These are phyloP conservation scores for Paramecium primaurelia DNA, from an alignment of 73 alveolate genomes.

Conservation along the genomic window DNA sequence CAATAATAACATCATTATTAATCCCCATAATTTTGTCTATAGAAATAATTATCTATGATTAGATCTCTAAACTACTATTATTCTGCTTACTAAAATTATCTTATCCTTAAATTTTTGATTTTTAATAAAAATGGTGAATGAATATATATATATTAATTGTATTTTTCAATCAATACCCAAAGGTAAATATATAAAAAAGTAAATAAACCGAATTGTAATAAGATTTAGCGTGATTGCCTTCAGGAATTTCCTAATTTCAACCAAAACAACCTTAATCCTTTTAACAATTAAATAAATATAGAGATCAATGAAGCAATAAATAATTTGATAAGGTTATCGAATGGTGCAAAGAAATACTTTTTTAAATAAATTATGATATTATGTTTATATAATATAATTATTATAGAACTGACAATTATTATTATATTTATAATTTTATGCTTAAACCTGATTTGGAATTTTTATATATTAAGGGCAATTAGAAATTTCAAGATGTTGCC, in stretches of 20 bases:
- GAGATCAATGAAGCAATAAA: neutral
- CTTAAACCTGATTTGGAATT: conserved; percentile 8
- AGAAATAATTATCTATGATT: neutral
- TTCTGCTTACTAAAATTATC: neutral
- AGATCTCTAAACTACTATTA: neutral
- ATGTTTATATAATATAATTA: neutral
- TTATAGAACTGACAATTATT: neutral
- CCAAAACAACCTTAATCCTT: neutral
- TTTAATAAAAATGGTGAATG: no score
- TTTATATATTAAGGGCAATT: neutral
- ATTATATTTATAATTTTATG: neutral
- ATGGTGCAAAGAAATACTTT: neutral
- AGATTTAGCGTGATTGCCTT: neutral
- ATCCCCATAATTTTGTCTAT: neutral
- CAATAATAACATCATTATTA: no score
- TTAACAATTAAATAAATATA: neutral
- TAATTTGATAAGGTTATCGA: neutral
- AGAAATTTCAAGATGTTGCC: neutral
- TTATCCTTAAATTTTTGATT: neutral
- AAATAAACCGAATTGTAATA: neutral
- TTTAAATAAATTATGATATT: neutral
- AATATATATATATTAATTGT: no score
- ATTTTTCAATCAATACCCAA: neutral
- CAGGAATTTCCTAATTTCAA: neutral
- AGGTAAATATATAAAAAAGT: neutral